Base-by-base conservation (phyloP, 768 basidiomycete species). In the Artomyces pyxidatus region DNA sequence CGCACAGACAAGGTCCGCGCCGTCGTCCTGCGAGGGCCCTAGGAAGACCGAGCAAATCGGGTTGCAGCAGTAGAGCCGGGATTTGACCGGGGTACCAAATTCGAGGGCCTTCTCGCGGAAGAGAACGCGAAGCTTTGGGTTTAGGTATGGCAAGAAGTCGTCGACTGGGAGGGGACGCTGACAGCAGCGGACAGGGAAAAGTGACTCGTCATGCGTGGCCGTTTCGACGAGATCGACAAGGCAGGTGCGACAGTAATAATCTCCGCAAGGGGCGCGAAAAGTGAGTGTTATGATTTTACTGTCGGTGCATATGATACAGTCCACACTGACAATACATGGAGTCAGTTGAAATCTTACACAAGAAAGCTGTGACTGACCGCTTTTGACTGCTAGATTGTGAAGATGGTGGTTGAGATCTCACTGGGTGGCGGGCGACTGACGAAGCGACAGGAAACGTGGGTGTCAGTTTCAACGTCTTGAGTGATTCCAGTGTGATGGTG, bases 161-260 rank as follows among this genome's bases (percentile, higher is more conserved):
- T 37, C 43, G 21, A 62, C 44, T 1, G 69, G 62, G 35, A 78
- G 64, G 0, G 59, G 58, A 28, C 65, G 55, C 25, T 67, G 58
- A 58, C 77, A 81, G 56, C 78, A 81, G 29, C 72, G 69, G 8
- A 77, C 65, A 0, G 80, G 78, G 48, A 70, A 71, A 4, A 80
- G 68, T 0, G 72, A 65, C 51, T 81, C 80, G 53, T 81, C 79
- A 3, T 61, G 64, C 10, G 68, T 66, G 19, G 72, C 70, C 0
- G 69, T 49, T 40, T 68, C 58, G 16, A 73, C 71, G 28, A 79
- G 69, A 27, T 63, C 61, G 1, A 55, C 45, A 28, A 77, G 37
- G 49, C 78, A 81, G n/a, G 46, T 59, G 16, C 52, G 53, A 61
- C 77, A 79, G 50, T 81, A 75, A 40, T 59, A 48, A 53, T 81